Conservation (phyloP, 495 filamentous ascomycete genomes). For the Usnea hakonensis region DNA sequence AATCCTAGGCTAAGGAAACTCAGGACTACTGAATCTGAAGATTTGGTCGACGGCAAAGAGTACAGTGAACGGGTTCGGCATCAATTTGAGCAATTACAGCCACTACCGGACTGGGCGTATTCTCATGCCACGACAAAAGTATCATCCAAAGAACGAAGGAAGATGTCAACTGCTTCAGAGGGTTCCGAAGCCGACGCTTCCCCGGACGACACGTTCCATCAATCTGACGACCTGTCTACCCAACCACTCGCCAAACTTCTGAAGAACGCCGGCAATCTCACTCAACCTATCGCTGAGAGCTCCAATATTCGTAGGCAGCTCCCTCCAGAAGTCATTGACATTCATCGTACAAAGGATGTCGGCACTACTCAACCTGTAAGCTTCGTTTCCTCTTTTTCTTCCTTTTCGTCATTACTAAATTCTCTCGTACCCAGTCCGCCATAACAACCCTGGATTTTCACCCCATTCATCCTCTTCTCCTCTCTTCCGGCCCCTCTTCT, state of each 20-base stretch:
- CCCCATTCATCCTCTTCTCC: conserved; percentile 74
- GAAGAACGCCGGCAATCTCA: conserved; percentile 53
- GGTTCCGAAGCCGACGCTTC: conserved; percentile 49
- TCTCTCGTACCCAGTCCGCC: conserved; percentile 53
- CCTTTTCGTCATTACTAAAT: conserved; percentile 23
- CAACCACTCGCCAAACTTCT: conserved; percentile 76
- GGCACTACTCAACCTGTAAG: conserved; percentile 51
- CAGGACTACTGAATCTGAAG: conserved; percentile 68
- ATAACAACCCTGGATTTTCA: conserved; percentile 84
- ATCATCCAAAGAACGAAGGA: conserved; percentile 46
- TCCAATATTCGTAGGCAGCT: conserved; percentile 50
- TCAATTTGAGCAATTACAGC: conserved; percentile 75
- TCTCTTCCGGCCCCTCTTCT: conserved; percentile 78
- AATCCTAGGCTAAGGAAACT: conserved; percentile 71
- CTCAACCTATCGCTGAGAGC: conserved; percentile 36
- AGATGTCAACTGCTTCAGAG: conserved; percentile 35
- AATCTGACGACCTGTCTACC: conserved; percentile 53
- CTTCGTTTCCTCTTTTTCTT: conserved; percentile 13
- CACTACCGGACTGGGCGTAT: conserved; percentile 70
- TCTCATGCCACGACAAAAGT: conserved; percentile 30
- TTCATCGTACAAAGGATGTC: conserved; percentile 63
- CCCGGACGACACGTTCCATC: conserved; percentile 46
- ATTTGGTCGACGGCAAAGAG: conserved; percentile 76
- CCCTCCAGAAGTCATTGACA: conserved; percentile 79
- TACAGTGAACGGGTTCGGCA: conserved; percentile 71